These are phyloP conservation scores for Solanum virginianum DNA, from an alignment of 257 asterid genomes.

Conservation along the genomic window DNA sequence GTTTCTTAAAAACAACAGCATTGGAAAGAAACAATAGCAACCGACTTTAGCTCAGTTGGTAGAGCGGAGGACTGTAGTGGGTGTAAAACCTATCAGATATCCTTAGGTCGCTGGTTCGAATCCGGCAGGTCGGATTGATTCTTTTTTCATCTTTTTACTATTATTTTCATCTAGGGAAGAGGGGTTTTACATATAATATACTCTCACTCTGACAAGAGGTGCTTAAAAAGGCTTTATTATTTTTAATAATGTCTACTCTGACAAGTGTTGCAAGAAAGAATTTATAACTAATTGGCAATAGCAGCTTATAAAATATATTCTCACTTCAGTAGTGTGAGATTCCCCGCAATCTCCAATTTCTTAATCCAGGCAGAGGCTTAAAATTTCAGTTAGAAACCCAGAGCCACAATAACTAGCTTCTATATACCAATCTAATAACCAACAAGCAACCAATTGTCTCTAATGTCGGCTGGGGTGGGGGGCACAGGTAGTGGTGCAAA, in stretches of 20 bases:
- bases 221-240: background rate
- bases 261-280: background rate
- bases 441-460: background rate
- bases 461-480: background rate
- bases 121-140: background rate
- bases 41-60: constrained; percentile 1
- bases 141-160: background rate
- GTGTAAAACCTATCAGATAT: background rate
- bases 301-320: background rate
- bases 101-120: constrained; percentile 1
- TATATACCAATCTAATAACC: background rate
- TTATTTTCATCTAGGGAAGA: background rate
- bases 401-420: background rate
- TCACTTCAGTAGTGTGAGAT: background rate
- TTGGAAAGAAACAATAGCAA: background rate
- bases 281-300: background rate
- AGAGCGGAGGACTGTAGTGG: constrained; percentile 1
- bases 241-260: background rate
- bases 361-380: background rate
- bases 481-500: background rate
- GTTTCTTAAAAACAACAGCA: background rate
- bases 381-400: background rate
- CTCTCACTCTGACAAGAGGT: background rate
- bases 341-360: background rate
- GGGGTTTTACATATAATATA: background rate